Evolutionary conservation across 192 early-diverging fungal genomes (phyloP).

Genomic region (Coemansia sp.): DNA sequence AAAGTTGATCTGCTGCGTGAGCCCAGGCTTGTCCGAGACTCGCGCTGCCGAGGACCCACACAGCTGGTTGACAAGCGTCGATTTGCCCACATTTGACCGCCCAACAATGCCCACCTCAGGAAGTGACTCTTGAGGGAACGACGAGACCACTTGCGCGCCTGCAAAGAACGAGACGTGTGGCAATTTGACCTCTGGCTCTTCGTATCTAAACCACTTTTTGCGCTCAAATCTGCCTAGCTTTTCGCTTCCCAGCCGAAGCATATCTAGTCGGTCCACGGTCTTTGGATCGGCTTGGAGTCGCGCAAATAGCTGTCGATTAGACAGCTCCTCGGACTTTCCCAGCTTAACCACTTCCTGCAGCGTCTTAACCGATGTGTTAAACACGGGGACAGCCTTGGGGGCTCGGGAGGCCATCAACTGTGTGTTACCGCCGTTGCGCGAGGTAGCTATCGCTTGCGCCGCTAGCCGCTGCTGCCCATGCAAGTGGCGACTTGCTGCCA

Average conservation of each 20-base stretch:
- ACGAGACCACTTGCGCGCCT: slow-evolving; percentile 40
- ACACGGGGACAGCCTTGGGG: slow-evolving; percentile 9
- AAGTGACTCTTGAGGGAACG: slow-evolving; percentile 47
- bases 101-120: slow-evolving; percentile 61
- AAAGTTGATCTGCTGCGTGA: slow-evolving; percentile 84
- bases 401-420: not conserved
- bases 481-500: slow-evolving; percentile 3
- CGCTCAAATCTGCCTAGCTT: slow-evolving; percentile 50
- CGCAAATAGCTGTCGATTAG: slow-evolving; percentile 50
- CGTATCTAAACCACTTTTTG: slow-evolving; percentile 50
- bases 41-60: slow-evolving; percentile 65
- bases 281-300: slow-evolving; percentile 35
- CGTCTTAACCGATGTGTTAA: slow-evolving; percentile 34
- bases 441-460: not conserved
- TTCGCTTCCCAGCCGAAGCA: slow-evolving; percentile 42
- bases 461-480: slow-evolving; percentile 5
- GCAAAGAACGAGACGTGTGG: slow-evolving; percentile 55
- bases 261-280: slow-evolving; percentile 47
- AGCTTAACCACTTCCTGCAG: slow-evolving; percentile 24
- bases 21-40: slow-evolving; percentile 71
- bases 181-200: slow-evolving; percentile 44
- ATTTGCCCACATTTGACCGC: slow-evolving; percentile 82
- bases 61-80: slow-evolving; percentile 71
- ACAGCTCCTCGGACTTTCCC: slow-evolving; percentile 15
- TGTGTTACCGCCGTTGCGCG: not conserved